Conservation (phyloP, 352 stramenopile genomes). For the Globisporangium carolinianum region DNA sequence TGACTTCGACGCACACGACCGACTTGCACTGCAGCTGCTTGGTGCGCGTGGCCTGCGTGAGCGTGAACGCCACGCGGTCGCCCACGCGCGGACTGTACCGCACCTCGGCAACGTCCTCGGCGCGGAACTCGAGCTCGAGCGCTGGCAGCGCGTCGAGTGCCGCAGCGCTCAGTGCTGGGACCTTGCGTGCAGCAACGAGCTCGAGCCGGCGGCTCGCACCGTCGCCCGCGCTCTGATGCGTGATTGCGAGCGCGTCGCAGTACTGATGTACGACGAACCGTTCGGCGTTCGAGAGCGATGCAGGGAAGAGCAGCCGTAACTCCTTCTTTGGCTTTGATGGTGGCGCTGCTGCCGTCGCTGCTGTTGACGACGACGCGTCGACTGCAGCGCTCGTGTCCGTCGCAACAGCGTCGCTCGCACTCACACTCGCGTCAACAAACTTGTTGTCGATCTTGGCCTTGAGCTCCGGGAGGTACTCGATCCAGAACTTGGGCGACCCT, state of each 20-base stretch:
- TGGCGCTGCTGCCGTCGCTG: conserved; percentile 9
- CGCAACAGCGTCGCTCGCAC: conserved; percentile 3
- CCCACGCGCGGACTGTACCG: conserved; percentile 58
- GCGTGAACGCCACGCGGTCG: conserved; percentile 55
- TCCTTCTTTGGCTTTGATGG: conserved; percentile 15
- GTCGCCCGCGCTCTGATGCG: conserved; percentile 43
- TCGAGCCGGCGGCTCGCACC: conserved; percentile 29
- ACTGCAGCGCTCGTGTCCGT: conserved; percentile 11
- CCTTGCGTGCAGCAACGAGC: conserved; percentile 23
- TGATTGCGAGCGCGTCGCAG: conserved; percentile 48
- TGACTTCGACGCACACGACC: conserved; percentile 37
- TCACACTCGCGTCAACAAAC: conserved; percentile 19
- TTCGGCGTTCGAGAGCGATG: conserved; percentile 54
- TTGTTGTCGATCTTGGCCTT: conserved; percentile 51
- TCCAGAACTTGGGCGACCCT: conserved; percentile 31
- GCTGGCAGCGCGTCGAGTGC: conserved; percentile 10
- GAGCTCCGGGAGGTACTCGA: conserved; percentile 54
- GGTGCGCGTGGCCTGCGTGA: conserved; percentile 53
- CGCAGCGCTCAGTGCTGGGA: conserved; percentile 12
- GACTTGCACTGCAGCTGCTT: conserved; percentile 59
- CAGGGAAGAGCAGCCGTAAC: conserved; percentile 31
- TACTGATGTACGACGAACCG: conserved; percentile 58
- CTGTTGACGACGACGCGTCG: background rate
- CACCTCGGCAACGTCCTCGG: conserved; percentile 56
- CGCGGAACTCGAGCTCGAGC: conserved; percentile 46